Conservation (phyloP, 176 grass and related monocot species). For the Phoenix roebelenii region DNA sequence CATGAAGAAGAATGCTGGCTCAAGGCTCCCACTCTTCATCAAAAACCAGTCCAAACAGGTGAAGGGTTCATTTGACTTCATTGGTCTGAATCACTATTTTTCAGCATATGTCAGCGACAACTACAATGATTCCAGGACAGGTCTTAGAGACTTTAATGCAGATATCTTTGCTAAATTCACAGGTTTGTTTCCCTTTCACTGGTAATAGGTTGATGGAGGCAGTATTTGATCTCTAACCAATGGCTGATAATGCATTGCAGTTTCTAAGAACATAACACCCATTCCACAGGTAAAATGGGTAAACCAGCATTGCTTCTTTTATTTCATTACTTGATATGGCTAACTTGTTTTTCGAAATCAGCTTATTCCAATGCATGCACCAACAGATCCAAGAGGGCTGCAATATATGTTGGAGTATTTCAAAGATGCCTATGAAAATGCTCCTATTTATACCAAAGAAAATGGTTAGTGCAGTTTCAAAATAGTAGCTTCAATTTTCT, state of each 20-base stretch:
- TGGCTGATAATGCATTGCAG: conserved; percentile 8
- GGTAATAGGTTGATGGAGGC: too few relatives aligned
- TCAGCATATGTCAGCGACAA: conserved; percentile 34
- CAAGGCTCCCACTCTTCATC: conserved; percentile 37
- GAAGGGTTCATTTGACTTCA: conserved; percentile 39
- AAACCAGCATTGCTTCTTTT: too few relatives aligned
- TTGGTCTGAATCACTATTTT: conserved; percentile 50
- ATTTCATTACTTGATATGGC: too few relatives aligned
- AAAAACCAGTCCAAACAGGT: conserved; percentile 30
- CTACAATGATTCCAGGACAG: conserved; percentile 1
- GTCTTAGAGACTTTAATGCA: conserved; percentile 15
- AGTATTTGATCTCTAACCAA: too few relatives aligned
- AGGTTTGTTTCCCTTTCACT: conserved; percentile 15
- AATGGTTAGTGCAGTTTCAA: conserved; percentile 22
- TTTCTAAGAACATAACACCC: neutral
- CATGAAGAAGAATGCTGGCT: conserved; percentile 38
- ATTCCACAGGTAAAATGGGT: neutral
- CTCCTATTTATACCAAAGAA: conserved; percentile 49
- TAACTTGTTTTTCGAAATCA: too few relatives aligned
- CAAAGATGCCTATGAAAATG: conserved; percentile 32
- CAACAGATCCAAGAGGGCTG: conserved; percentile 32
- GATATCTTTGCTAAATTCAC: conserved; percentile 10
- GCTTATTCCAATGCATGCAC: too few relatives aligned
- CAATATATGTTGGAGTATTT: conserved; percentile 32
- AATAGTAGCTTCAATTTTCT: too few relatives aligned